Base-by-base conservation (phyloP, 495 filamentous ascomycete species). In the Apiosordaria backusii region DNA sequence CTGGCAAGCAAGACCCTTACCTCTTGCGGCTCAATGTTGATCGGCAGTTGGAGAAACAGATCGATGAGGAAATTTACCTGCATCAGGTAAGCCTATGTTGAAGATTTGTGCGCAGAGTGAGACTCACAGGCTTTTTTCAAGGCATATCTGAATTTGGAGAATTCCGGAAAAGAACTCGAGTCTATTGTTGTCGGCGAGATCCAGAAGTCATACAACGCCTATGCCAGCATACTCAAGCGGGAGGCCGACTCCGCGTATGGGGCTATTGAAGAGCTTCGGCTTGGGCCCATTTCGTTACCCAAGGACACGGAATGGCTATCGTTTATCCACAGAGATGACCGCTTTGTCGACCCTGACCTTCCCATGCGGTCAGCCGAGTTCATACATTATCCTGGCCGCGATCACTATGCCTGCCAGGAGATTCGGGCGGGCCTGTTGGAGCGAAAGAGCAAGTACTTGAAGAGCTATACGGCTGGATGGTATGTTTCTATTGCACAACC, bases 381-480 rank as follows among this genome's bases (percentile, higher is more conserved):
- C 70, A 96, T 99, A 70, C 86, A 90, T 45, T 99, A 98, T 76
- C 93, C 94, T n/a, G 95, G 95, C 18, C 90, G 90, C 70, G 86
- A 96, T 72, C 91, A 97, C 75, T 90, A 90, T 61, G 89, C 92
- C 9, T 92, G 91, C 35, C 86, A 89, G 62, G 95, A 97, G 72
- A 88, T 99, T 40, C 84, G 92, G 59, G 90, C 91, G 5, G 95
- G 95, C 1, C 88, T 96, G 80, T 82, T 99, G 62, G 95, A 99
- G 81, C 89, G 95, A 58, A 99, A 97, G 86, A 96, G 91, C 84
- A 99, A 98, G 74, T 99, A 98, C 76, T 81, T 99, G 53, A 99
- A 98, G 84, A 97, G 92, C 73, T 99, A 97, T 76, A 93, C 93
- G 3, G 90, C 94, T 24, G 95, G 95, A 77, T 99, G 95, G 95